phyloP scores from a whole-genome alignment of 2,329 filamentous ascomycete genomes.

The Penicillium paneum region DNA sequence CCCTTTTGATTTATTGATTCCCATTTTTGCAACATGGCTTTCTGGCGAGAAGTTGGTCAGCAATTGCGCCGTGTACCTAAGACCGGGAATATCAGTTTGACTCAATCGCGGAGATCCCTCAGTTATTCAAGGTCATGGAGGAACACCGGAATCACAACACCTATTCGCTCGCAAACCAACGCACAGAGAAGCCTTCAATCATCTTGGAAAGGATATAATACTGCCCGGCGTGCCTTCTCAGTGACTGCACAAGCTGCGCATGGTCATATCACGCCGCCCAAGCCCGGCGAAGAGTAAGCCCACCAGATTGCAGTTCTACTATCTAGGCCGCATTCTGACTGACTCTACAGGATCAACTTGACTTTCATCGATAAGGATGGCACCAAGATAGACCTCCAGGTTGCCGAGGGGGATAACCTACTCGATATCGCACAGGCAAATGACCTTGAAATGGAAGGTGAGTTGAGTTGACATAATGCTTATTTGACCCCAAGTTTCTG shows the following conservation, averaged over 20 bases:
- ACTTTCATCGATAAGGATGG: conserved; percentile 94
- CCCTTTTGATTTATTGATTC: conserved; percentile 6
- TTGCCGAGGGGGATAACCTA: conserved; percentile 84
- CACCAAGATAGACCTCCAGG: conserved; percentile 69
- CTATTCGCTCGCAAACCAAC: conserved; percentile 12
- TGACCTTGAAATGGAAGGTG: conserved; percentile 94
- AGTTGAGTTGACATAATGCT: conserved; percentile 14
- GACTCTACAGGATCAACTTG: conserved; percentile 65
- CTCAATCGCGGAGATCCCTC: conserved; percentile 31
- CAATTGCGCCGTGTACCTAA: conserved; percentile 52
- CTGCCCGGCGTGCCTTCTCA: conserved; percentile 58
- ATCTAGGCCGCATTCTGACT: conserved; percentile 5
- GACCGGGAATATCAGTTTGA: conserved; percentile 47
- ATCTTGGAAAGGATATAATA: conserved; percentile 24
- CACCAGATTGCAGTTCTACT: neutral
- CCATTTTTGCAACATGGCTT: conserved; percentile 25
- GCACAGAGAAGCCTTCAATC: conserved; percentile 11
- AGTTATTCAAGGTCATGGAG: conserved; percentile 23
- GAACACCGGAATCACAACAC: conserved; percentile 15
- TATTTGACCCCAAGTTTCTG: neutral
- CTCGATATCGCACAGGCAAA: conserved; percentile 92
- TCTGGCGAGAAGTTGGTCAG: conserved; percentile 34
- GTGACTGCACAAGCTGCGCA: conserved; percentile 61
- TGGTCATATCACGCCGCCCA: conserved; percentile 78
- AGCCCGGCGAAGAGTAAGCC: conserved; percentile 84